phyloP scores from a whole-genome alignment of 2,329 filamentous ascomycete genomes.

The Hymenoscyphus salicellus region DNA sequence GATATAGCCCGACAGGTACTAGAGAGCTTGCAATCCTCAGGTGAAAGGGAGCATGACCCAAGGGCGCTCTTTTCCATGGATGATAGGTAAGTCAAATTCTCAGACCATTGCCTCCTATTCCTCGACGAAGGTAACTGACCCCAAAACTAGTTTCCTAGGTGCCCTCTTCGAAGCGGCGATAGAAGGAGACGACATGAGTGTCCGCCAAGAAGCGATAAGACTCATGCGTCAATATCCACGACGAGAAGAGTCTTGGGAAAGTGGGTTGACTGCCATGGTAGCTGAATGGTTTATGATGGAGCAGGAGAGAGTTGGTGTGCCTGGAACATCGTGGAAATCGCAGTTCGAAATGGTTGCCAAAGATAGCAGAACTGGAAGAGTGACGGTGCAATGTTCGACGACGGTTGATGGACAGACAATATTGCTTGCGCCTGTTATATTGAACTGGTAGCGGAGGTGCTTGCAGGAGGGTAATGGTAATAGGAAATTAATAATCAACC shows the following conservation, averaged over 20 bases:
- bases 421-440: neutral
- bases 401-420: neutral
- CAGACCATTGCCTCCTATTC: no score
- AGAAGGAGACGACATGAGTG: neutral
- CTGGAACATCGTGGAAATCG: neutral
- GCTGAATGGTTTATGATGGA: conserved; percentile 1
- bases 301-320: neutral
- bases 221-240: conserved; percentile 3
- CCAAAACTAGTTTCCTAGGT: neutral
- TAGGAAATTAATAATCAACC: no score
- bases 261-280: neutral
- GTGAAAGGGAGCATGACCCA: neutral
- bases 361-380: neutral
- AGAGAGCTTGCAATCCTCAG: neutral
- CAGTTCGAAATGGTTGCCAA: neutral
- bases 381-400: neutral
- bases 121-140: no score
- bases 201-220: neutral
- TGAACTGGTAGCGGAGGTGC: neutral
- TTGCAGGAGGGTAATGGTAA: no score
- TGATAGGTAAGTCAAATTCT: neutral
- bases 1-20: neutral
- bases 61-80: neutral
- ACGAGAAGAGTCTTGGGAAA: neutral
- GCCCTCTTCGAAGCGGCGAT: neutral